phyloP scores from a whole-genome alignment of 768 basidiomycete species.

The Rhodotorula graminis region DNA sequence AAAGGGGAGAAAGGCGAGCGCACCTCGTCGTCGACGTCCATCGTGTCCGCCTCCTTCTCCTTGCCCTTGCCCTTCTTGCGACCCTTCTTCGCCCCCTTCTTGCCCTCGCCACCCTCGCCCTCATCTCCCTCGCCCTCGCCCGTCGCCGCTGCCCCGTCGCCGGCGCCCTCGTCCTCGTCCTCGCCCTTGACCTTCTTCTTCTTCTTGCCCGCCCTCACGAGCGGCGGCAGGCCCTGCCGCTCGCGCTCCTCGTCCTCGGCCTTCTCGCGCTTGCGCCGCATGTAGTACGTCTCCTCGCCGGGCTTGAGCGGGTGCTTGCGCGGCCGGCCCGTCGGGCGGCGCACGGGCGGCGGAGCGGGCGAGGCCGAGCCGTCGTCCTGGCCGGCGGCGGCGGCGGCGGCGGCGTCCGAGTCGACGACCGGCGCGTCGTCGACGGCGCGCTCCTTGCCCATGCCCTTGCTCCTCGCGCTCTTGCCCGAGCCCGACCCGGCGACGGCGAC shows the following conservation, averaged over 20 bases:
- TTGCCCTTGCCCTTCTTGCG: constrained; percentile 30
- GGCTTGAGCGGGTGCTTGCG: constrained; percentile 19
- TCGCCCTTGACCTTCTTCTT: constrained; percentile 50
- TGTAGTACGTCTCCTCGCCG: constrained; percentile 21
- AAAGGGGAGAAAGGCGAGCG: neutral
- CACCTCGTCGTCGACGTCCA: neutral
- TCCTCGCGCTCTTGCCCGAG: constrained; percentile 36
- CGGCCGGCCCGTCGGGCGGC: constrained; percentile 50
- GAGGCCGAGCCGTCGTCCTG: constrained; percentile 38
- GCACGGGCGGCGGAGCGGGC: constrained; percentile 34
- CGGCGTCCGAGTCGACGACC: neutral
- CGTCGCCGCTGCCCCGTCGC: constrained; percentile 19
- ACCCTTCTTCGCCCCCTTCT: constrained; percentile 1
- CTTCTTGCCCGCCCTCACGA: constrained; percentile 31
- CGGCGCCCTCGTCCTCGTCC: constrained; percentile 45
- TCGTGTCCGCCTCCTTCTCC: constrained; percentile 42
- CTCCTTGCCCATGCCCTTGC: constrained; percentile 14
- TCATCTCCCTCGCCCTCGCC: constrained; percentile 37
- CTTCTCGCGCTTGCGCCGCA: constrained; percentile 40
- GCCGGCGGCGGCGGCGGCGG: neutral
- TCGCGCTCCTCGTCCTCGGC: constrained; percentile 37
- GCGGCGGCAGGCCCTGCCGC: constrained; percentile 12
- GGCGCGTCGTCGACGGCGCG: neutral
- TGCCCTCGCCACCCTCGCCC: constrained; percentile 28
- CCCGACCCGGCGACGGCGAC: neutral